Percentiles rank a stretch among this genome's conserved stretches.
Conservation (phyloP, 371 early-diverging fungal species). For the Mucor lusitanicus region DNA sequence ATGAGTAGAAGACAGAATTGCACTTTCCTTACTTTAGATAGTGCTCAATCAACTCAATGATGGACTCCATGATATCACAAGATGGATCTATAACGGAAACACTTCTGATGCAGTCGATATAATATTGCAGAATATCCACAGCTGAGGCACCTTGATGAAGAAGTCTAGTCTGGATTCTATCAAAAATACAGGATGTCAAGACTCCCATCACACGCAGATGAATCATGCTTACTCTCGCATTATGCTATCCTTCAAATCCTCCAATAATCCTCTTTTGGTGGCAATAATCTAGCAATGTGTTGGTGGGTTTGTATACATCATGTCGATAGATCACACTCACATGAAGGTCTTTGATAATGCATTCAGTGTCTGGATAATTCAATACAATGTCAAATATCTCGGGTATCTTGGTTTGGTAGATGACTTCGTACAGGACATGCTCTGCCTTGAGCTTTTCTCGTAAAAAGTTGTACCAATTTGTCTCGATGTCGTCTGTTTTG, state of each 20-base stretch:
- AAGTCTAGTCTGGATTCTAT: constrained; percentile 32
- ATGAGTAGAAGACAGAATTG: background rate
- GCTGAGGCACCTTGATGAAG: constrained; percentile 41
- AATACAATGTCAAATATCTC: constrained; percentile 43
- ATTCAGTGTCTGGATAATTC: constrained; percentile 32
- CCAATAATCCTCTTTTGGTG: constrained; percentile 13
- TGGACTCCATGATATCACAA: constrained; percentile 29
- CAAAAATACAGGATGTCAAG: background rate
- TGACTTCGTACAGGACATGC: constrained; percentile 19
- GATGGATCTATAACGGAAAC: constrained; percentile 36
- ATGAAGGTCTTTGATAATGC: constrained; percentile 30
- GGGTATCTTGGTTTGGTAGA: constrained; percentile 17
- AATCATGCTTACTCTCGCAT: constrained; percentile 28
- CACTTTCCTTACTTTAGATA: constrained; percentile 30
- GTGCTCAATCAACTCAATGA: constrained; percentile 24
- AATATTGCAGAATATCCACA: constrained; percentile 34
- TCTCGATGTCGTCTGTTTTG: constrained; percentile 8
- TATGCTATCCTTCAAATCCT: constrained; percentile 19
- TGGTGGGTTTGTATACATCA: background rate
- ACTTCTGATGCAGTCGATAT: constrained; percentile 34
- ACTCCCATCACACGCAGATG: background rate
- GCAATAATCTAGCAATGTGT: constrained; percentile 12
- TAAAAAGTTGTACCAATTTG: constrained; percentile 18
- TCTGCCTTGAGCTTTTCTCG: constrained; percentile 22
- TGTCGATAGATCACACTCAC: constrained; percentile 10